A percentile compares a stretch with the other conserved stretches of the same genome.
Evolutionary conservation across 306 rosid species (phyloP).

Genomic region (Lathyrus oleraceus): DNA sequence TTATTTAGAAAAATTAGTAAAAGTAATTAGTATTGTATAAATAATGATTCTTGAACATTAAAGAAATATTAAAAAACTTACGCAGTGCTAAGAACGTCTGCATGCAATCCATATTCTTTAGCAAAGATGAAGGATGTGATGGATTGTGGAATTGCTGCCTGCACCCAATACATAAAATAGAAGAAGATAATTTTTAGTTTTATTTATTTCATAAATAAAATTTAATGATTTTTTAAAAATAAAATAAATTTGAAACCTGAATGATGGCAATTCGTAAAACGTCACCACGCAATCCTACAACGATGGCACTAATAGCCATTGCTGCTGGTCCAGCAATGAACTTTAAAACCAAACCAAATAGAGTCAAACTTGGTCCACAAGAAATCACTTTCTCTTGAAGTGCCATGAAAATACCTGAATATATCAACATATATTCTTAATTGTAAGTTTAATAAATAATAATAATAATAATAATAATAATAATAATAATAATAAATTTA

Average conservation of each 20-base stretch:
- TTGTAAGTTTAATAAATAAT: not conserved
- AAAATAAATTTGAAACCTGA: slow-evolving; percentile 42
- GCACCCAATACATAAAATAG: slow-evolving; percentile 7
- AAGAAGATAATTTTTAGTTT: not conserved
- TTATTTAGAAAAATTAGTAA: too few relatives aligned
- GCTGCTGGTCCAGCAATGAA: slow-evolving; percentile 95
- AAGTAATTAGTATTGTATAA: too few relatives aligned
- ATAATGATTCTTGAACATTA: not conserved
- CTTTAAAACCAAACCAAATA: slow-evolving; percentile 73
- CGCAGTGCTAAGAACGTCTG: slow-evolving; percentile 95
- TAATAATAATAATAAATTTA: not conserved
- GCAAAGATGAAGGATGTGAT: slow-evolving; percentile 91
- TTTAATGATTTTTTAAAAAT: too few relatives aligned
- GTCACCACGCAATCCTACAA: slow-evolving; percentile 82
- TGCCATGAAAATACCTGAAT: slow-evolving; percentile 93
- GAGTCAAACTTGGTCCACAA: slow-evolving; percentile 61
- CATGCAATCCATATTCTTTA: slow-evolving; percentile 82
- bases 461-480: not conserved
- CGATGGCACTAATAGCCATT: slow-evolving; percentile 75
- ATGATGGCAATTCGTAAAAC: slow-evolving; percentile 79
- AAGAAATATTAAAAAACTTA: slow-evolving; percentile 42
- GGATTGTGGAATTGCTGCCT: slow-evolving; percentile 96
- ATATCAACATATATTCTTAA: not conserved
- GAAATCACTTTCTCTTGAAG: slow-evolving; percentile 74
- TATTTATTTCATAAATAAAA: not conserved